A percentile compares a stretch with the other conserved stretches of the same genome.
Conservation (phyloP, 2,329 filamentous ascomycete genomes). For the Hypoxylon rubiginosum region DNA sequence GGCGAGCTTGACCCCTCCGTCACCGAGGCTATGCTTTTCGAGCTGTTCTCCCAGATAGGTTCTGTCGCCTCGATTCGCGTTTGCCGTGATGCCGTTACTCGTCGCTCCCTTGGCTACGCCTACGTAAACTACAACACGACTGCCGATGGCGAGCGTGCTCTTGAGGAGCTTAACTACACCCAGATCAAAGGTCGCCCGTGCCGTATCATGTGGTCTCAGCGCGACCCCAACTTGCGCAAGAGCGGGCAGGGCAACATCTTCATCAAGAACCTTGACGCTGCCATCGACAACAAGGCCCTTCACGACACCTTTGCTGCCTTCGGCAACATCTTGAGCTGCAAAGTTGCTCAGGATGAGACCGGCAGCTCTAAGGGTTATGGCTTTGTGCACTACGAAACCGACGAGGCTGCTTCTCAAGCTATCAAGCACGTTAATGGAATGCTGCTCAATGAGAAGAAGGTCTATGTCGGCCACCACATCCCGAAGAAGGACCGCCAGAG, state of each 20-base stretch:
- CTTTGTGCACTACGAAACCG: constrained; percentile 99
- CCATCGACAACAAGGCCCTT: constrained; percentile 99
- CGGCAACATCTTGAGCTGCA: constrained; percentile 99
- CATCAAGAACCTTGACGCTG: constrained; percentile 99
- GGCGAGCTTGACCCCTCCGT: constrained; percentile 98
- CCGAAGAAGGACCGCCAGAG: constrained; percentile 99
- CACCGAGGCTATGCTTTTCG: constrained; percentile 99
- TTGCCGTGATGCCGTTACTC: constrained; percentile 98
- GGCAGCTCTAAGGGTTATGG: constrained; percentile 98
- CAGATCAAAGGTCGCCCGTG: constrained; percentile 98
- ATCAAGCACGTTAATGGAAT: constrained; percentile 99
- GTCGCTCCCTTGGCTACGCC: constrained; percentile 97
- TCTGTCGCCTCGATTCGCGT: constrained; percentile 99
- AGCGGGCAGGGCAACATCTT: constrained; percentile 99
- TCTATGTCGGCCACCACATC: constrained; percentile 98
- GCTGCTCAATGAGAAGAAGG: constrained; percentile 99
- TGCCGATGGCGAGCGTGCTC: constrained; percentile 93
- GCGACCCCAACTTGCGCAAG: constrained; percentile 98
- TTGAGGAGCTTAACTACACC: constrained; percentile 99
- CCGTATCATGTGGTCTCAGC: constrained; percentile 99
- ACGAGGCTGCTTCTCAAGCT: constrained; percentile 94
- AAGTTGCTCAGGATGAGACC: constrained; percentile 97
- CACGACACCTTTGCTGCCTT: constrained; percentile 99
- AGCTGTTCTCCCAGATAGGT: constrained; percentile 99
- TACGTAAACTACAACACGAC: constrained; percentile 99